phyloP scores from a whole-genome alignment of 371 early-diverging fungal genomes.

The Zychaea mexicana region DNA sequence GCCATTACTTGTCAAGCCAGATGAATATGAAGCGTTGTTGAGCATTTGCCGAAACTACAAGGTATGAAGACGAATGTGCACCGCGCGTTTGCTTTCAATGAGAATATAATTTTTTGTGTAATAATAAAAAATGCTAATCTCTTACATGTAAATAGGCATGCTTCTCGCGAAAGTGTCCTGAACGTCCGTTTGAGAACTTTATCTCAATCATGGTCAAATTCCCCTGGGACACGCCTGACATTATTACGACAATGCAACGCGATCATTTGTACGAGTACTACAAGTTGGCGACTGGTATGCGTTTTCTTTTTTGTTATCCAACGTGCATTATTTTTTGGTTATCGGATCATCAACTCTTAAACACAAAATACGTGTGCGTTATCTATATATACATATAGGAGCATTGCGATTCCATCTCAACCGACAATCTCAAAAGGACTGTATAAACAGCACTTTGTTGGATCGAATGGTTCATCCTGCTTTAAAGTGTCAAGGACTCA shows the following conservation, averaged over 20 bases:
- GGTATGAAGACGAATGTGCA: conserved; percentile 34
- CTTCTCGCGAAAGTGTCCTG: conserved; percentile 61
- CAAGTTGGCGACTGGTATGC: conserved; percentile 35
- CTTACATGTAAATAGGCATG: conserved; percentile 38
- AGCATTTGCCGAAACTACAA: conserved; percentile 62
- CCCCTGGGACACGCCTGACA: conserved; percentile 60
- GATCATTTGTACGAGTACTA: conserved; percentile 68
- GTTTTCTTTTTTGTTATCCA: not conserved
- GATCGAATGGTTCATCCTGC: conserved; percentile 53
- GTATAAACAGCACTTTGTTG: conserved; percentile 35
- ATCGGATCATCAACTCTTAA: no score
- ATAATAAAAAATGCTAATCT: not conserved
- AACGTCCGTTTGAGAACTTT: conserved; percentile 69
- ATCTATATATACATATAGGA: not conserved
- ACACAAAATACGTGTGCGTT: no score
- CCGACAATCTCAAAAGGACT: conserved; percentile 29
- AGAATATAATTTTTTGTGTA: not conserved
- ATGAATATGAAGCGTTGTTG: conserved; percentile 62
- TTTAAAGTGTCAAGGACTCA: conserved; percentile 57
- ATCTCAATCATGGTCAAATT: conserved; percentile 60
- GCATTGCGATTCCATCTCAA: conserved; percentile 33
- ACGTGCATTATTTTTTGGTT: no score
- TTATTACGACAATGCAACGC: conserved; percentile 55
- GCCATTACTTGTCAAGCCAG: conserved; percentile 44
- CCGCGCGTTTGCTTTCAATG: no score